Conservation (phyloP, 2,329 filamentous ascomycete genomes). For the Colletotrichum lini region DNA sequence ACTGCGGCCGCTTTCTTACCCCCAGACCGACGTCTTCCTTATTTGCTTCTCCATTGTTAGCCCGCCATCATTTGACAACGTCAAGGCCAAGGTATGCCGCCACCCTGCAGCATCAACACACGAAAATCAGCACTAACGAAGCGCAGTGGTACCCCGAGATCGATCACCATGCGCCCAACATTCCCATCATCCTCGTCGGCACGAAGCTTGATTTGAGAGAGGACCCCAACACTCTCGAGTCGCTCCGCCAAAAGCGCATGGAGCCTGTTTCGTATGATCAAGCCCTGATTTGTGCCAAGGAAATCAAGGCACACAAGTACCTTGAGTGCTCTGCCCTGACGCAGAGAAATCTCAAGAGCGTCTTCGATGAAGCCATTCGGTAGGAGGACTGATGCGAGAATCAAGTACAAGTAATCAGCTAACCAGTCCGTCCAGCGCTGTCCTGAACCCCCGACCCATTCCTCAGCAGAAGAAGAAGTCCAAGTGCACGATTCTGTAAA, state of each 20-base stretch:
- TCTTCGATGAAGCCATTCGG: conserved; percentile 99
- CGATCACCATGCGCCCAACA: conserved; percentile 93
- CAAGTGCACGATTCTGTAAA: conserved; percentile 80
- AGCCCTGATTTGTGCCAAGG: conserved; percentile 88
- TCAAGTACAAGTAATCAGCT: conserved; percentile 47
- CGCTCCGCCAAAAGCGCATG: conserved; percentile 92
- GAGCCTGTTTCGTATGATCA: conserved; percentile 97
- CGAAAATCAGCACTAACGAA: conserved; percentile 28
- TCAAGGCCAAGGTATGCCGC: conserved; percentile 89
- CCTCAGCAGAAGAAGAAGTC: conserved; percentile 72
- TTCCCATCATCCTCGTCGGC: conserved; percentile 96
- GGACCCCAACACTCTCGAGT: conserved; percentile 85
- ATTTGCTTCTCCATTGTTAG: conserved; percentile 99
- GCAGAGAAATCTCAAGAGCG: conserved; percentile 96
- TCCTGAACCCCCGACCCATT: conserved; percentile 77
- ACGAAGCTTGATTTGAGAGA: conserved; percentile 97
- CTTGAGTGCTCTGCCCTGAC: conserved; percentile 97
- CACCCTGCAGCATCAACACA: conserved; percentile 12
- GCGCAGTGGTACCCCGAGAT: conserved; percentile 96
- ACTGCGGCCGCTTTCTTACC: conserved; percentile 94
- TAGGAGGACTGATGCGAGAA: conserved; percentile 61
- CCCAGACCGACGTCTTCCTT: conserved; percentile 97
- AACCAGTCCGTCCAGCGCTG: conserved; percentile 67
- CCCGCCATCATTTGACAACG: conserved; percentile 98
- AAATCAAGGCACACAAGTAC: conserved; percentile 97